Percentiles rank a stretch among this genome's conserved stretches.
These are phyloP conservation scores for Lineolata rhizophorae DNA, from an alignment of 495 filamentous ascomycete species.

Conservation along the genomic window DNA sequence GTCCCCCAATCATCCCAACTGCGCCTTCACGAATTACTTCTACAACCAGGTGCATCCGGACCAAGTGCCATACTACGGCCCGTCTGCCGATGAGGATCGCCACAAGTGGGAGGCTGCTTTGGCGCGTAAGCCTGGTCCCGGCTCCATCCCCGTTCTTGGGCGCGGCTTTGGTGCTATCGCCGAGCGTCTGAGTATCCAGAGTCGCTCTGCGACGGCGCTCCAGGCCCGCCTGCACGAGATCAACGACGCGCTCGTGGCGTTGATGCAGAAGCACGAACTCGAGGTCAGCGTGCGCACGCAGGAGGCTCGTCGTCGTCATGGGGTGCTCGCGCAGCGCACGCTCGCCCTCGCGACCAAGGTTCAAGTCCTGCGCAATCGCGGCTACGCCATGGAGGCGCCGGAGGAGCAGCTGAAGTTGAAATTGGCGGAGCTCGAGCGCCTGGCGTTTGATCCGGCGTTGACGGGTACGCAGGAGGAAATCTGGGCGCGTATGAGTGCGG, in stretches of 20 bases:
- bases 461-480: conserved; percentile 78
- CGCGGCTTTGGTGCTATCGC: conserved; percentile 49
- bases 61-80: conserved; percentile 60
- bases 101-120: conserved; percentile 88
- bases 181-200: conserved; percentile 56
- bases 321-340: conserved; percentile 57
- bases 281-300: conserved; percentile 56
- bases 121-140: conserved; percentile 54
- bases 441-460: conserved; percentile 62
- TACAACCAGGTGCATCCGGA: conserved; percentile 79
- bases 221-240: conserved; percentile 75
- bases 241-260: conserved; percentile 56
- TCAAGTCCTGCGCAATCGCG: conserved; percentile 73
- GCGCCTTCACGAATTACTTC: conserved; percentile 74
- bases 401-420: conserved; percentile 85
- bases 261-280: conserved; percentile 66
- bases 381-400: conserved; percentile 75
- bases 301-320: conserved; percentile 62
- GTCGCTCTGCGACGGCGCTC: conserved; percentile 46
- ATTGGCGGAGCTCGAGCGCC: conserved; percentile 48
- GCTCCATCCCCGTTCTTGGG: conserved; percentile 54
- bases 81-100: conserved; percentile 52
- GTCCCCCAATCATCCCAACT: conserved; percentile 46
- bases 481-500: conserved; percentile 79
- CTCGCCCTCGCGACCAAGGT: conserved; percentile 74